Conservation (phyloP, 1,284 basidiomycete genomes). For the Abortiporus biennis region DNA sequence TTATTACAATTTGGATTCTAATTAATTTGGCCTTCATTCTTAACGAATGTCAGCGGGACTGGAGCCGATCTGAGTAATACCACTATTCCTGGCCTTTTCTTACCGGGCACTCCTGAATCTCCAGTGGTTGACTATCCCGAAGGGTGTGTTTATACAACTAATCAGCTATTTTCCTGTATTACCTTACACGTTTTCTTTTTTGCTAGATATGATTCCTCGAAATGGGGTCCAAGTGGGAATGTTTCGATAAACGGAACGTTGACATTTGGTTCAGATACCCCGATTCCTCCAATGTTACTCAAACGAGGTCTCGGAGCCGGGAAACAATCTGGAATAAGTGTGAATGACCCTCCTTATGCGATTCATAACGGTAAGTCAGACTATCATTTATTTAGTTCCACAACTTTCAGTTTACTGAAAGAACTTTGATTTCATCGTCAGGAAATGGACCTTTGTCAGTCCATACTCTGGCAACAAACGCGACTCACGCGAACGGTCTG, state of each 20-base stretch:
- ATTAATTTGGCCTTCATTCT: slow-evolving; percentile 32
- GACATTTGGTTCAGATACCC: slow-evolving; percentile 36
- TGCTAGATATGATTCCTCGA: slow-evolving; percentile 57
- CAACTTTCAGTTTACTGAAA: not conserved
- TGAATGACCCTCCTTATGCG: slow-evolving; percentile 59
- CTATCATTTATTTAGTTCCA: slow-evolving; percentile 5
- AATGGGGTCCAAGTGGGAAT: slow-evolving; percentile 68
- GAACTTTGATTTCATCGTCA: slow-evolving; percentile 15
- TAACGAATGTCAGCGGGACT: slow-evolving; percentile 39
- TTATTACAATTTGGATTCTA: not conserved
- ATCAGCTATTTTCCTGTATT: too few species aligned
- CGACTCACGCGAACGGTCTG: slow-evolving; percentile 47
- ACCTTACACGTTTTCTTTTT: too few species aligned
- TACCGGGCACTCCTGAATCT: slow-evolving; percentile 49
- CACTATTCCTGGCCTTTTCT: slow-evolving; percentile 40
- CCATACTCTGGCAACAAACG: slow-evolving; percentile 52
- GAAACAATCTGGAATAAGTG: slow-evolving; percentile 36
- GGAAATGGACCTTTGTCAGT: slow-evolving; percentile 41
- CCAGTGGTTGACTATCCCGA: slow-evolving; percentile 51
- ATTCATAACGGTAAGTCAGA: slow-evolving; percentile 63
- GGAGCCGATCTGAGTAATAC: slow-evolving; percentile 46
- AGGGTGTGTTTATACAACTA: too few species aligned
- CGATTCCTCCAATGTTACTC: slow-evolving; percentile 13
- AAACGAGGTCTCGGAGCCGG: slow-evolving; percentile 43
- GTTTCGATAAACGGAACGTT: slow-evolving; percentile 63